Percentiles rank a stretch among this genome's conserved stretches.
Conservation (phyloP, 202 grass and related monocot genomes). For the Musa balbisiana region DNA sequence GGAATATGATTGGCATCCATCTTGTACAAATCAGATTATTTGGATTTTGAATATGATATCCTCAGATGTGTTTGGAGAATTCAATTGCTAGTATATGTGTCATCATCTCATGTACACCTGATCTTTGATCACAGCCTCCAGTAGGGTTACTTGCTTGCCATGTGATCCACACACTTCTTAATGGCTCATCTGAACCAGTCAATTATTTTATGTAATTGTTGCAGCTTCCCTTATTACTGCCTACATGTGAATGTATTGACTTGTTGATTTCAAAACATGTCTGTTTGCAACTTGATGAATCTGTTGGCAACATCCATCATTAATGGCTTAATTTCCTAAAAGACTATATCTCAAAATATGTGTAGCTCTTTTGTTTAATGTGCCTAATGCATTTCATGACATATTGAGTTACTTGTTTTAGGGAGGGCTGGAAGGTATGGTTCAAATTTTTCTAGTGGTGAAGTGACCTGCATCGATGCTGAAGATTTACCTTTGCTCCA, state of each 20-base stretch:
- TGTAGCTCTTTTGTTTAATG: not conserved
- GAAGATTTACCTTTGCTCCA: constrained; percentile 79
- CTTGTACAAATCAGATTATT: not conserved
- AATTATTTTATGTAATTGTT: not conserved
- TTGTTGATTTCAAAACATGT: not conserved
- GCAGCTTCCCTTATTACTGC: not conserved
- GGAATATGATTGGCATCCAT: not conserved
- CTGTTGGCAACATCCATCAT: no score
- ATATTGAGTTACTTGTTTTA: constrained; percentile 28
- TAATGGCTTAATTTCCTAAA: not conserved
- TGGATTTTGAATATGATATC: not conserved
- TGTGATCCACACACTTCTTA: not conserved
- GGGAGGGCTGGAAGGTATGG: constrained; percentile 98
- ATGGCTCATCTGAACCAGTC: not conserved
- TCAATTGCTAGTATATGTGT: not conserved
- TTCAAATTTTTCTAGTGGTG: constrained; percentile 86
- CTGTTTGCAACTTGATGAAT: no score
- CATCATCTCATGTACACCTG: not conserved
- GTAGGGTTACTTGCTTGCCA: not conserved
- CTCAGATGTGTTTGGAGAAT: not conserved
- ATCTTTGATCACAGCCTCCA: not conserved
- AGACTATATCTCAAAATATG: not conserved
- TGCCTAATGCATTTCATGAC: not conserved
- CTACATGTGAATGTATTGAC: not conserved
- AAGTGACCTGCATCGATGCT: constrained; percentile 65